Evolutionary conservation across 2,329 filamentous ascomycete species (phyloP).

Genomic region (Aurifilum marmelostoma): DNA sequence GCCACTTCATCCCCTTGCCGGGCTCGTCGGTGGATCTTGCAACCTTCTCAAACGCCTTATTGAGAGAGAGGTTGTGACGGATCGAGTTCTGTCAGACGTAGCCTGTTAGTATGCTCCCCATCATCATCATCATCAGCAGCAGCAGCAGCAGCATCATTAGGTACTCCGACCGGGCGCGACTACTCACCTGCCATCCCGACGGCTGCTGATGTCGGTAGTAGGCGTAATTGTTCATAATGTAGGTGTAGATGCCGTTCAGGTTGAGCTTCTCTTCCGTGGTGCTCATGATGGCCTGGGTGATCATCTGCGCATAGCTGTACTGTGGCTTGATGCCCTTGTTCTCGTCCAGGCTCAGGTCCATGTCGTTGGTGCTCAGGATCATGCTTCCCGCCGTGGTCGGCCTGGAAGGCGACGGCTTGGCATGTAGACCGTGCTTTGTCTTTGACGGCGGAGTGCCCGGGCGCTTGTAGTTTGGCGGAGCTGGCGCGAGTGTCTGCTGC

Average conservation of each 20-base stretch:
- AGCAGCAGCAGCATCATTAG: too few species aligned
- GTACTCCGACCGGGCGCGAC: not conserved
- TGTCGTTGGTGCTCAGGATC: slow-evolving; percentile 56
- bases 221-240: slow-evolving; percentile 87
- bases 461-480: slow-evolving; percentile 62
- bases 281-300: slow-evolving; percentile 91
- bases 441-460: slow-evolving; percentile 63
- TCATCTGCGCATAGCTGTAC: slow-evolving; percentile 95
- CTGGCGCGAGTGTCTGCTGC: slow-evolving; percentile 59
- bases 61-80: slow-evolving; percentile 91
- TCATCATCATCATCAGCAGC: too few species aligned
- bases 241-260: slow-evolving; percentile 89
- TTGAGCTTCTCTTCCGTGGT: slow-evolving; percentile 88
- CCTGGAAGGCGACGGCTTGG: slow-evolving; percentile 45
- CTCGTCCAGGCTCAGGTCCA: slow-evolving; percentile 80
- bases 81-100: slow-evolving; percentile 75
- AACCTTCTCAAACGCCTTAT: slow-evolving; percentile 93
- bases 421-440: slow-evolving; percentile 37
- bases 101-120: slow-evolving; percentile 16
- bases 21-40: slow-evolving; percentile 92
- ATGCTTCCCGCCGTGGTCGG: slow-evolving; percentile 42
- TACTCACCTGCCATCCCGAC: slow-evolving; percentile 85
- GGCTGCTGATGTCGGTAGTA: slow-evolving; percentile 82
- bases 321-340: slow-evolving; percentile 93
- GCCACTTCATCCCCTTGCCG: slow-evolving; percentile 99